A percentile compares a stretch with the other conserved stretches of the same genome.
Evolutionary conservation across 257 asterid species (phyloP).

Genomic region (Cordia subcordata): DNA sequence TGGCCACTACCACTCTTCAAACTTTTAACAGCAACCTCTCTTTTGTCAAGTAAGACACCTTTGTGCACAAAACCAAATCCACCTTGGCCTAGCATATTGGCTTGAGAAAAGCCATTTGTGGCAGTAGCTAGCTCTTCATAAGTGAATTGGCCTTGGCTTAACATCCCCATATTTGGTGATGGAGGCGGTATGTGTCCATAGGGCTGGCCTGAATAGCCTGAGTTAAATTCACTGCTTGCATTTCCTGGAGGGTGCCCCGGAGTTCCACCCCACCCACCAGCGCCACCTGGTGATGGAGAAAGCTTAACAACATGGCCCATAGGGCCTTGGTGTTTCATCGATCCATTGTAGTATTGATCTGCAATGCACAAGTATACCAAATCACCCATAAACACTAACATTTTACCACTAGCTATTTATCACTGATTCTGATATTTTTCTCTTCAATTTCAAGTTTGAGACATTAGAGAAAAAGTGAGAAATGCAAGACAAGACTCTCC

Average conservation of each 20-base stretch:
- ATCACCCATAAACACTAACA: neutral
- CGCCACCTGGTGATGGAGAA: conserved; percentile 23
- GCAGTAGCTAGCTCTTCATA: conserved; percentile 67
- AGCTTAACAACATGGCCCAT: conserved; percentile 28
- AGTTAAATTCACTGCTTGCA: conserved; percentile 37
- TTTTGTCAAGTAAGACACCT: conserved; percentile 50
- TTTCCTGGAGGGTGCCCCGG: conserved; percentile 19
- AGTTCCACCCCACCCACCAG: conserved; percentile 27
- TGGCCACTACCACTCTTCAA: conserved; percentile 87
- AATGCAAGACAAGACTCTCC: too few relatives aligned
- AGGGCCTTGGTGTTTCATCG: conserved; percentile 16
- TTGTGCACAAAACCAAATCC: conserved; percentile 85
- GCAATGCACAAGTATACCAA: conserved; percentile 6
- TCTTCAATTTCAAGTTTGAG: too few relatives aligned
- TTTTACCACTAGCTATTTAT: neutral
- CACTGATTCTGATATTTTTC: neutral
- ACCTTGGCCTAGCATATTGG: conserved; percentile 75
- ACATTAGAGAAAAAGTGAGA: too few relatives aligned
- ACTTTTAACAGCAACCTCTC: conserved; percentile 76
- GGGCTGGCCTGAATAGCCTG: conserved; percentile 33
- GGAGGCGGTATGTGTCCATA: conserved; percentile 21
- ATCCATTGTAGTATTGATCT: conserved; percentile 22
- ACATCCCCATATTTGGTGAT: conserved; percentile 34
- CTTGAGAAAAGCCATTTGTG: conserved; percentile 55
- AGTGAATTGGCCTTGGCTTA: conserved; percentile 44